Base-by-base conservation (phyloP, 495 filamentous ascomycete genomes). In the Cercophora sp. region DNA sequence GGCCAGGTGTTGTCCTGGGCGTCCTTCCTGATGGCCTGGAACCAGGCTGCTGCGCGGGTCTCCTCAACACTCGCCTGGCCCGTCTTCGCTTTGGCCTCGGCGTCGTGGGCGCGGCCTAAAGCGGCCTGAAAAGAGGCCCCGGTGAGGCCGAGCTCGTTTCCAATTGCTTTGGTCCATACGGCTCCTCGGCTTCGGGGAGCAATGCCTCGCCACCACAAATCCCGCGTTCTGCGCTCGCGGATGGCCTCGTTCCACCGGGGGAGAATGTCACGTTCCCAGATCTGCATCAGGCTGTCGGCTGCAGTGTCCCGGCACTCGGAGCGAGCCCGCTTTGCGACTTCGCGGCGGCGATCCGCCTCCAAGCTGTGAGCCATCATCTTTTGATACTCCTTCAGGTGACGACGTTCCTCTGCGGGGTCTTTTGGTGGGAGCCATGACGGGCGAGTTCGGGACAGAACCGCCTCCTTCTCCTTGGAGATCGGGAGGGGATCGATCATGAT, bases 341-440 rank as follows among this genome's bases (percentile, higher is more conserved):
- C 75, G 9, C 75, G 71, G 37, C 75, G 80, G 39, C 75, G 73
- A 20, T 83, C 79, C 37, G 85, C 80, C 69, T 95, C 89, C 26
- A 81, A 71, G 41, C 88, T 86, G 48, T 80, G 78, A 0, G 83
- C 83, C 88, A 96, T 94, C 88, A 98, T 97, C 61, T 77, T 81
- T 65, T 95, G 86, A 61, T 96, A 98, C 66, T 97, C 88, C 62
- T 80, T 91, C 48, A 98, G 57, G 63, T 98, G 93, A 49, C 83
- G 85, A 66, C 82, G 91, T 69, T 98, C 93, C 66, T 98, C 93
- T 42, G 86, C 88, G 22, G 88, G 90, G 54, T 89, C 84, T 70
- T 98, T 97, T 0, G 93, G 93, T 5, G 93, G 93, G 13, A 98
- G 75, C 93, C 93, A 98, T 32, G 87, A 92, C 0, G 93, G 93